A percentile compares a stretch with the other conserved stretches of the same genome.
These are phyloP conservation scores for Leccinum variabile DNA, from an alignment of 1,284 basidiomycete species.

Conservation along the genomic window DNA sequence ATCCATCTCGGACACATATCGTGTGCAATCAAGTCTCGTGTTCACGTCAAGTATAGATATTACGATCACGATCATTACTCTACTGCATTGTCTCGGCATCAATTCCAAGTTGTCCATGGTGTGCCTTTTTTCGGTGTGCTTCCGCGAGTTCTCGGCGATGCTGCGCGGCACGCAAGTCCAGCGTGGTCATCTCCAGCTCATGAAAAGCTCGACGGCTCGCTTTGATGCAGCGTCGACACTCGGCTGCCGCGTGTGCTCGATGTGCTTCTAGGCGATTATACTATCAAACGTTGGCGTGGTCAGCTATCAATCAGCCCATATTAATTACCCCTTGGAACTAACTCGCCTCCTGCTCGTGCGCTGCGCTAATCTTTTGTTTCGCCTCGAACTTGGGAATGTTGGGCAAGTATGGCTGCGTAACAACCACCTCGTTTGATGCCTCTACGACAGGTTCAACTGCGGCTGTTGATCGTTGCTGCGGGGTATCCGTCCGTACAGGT, in stretches of 20 bases:
- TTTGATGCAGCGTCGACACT: constrained; percentile 44
- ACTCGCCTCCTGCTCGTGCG: constrained; percentile 31
- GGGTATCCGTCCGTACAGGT: constrained; percentile 6
- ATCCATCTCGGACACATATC: constrained; percentile 72
- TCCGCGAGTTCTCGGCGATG: constrained; percentile 55
- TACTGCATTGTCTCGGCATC: constrained; percentile 38
- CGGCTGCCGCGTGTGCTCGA: constrained; percentile 41
- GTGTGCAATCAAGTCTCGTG: constrained; percentile 69
- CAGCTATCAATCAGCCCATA: constrained; percentile 8
- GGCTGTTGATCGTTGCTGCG: constrained; percentile 7
- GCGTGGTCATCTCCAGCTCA: constrained; percentile 56
- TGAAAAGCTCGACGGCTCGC: constrained; percentile 51
- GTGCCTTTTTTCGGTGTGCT: constrained; percentile 59
- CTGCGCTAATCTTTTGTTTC: constrained; percentile 27
- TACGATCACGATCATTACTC: constrained; percentile 27
- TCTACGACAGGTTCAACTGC: constrained; percentile 16
- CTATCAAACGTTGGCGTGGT: constrained; percentile 13
- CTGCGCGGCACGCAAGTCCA: constrained; percentile 61
- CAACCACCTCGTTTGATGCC: constrained; percentile 18
- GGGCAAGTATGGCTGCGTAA: constrained; percentile 32
- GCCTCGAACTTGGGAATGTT: constrained; percentile 29
- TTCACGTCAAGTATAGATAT: constrained; percentile 25
- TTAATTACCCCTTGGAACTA: neutral
- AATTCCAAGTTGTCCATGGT: constrained; percentile 56
- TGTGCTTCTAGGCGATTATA: constrained; percentile 37